Base-by-base conservation (phyloP, 805 yeast genomes). In the Kuraishia ogatae region DNA sequence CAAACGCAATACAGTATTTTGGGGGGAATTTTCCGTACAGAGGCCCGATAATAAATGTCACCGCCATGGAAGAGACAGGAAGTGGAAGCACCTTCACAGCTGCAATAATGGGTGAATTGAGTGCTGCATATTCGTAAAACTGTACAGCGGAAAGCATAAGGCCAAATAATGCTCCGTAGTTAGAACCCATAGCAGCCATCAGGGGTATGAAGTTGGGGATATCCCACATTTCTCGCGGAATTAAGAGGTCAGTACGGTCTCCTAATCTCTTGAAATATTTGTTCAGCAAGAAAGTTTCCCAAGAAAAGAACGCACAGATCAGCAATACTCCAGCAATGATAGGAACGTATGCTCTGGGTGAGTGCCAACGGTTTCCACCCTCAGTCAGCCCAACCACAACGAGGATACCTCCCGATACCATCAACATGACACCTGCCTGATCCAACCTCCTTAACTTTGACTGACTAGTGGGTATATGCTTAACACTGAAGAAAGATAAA, bases 351-450 rank as follows among this genome's bases (percentile, higher is more conserved):
- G 71, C 65, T 13, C 61, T 55, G 3, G 76, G 70, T 3, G 61
- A 56, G 1, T 61, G 59, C 77, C 77, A 73, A 0, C 63, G 59
- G 7, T 65, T 66, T 21, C 76, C 77, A 20, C 73, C 75, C 58
- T 71, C 70, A 0, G 74, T 71, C 49, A 73, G 60, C 0, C 74
- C 78, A 10, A 70, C 64, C 21, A 73, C 72, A 2, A 71, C 54
- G 24, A 73, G 58, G 7, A 73, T 52, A 15, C 66, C 56, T 0
- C 73, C 73, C 49, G 61, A 49, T 17, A 73, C 68, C 22, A 72
- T 56, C 15, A 69, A 13, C 1, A 63, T n/a, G 1, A 65, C 62
- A 13, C 74, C 76, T 19, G 57, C 52, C 53, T 60, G 66, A 52
- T 73, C 75, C 24, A 73, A 53, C 49, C 64, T 54, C 54, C 57